Evolutionary conservation across 2,329 filamentous ascomycete species (phyloP).

Genomic region (Fusarium sp.): DNA sequence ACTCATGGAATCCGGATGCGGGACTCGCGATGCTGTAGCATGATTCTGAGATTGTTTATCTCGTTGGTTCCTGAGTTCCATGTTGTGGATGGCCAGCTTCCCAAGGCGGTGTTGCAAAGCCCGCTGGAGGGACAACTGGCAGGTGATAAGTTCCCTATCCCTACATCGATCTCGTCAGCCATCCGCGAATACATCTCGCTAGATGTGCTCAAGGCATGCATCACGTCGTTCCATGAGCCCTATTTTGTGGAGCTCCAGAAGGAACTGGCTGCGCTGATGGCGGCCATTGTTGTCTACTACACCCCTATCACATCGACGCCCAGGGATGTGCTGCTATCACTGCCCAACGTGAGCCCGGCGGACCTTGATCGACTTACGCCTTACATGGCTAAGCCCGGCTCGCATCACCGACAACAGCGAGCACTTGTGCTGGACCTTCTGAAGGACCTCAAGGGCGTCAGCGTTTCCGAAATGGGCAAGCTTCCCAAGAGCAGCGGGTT

Average conservation of each 20-base stretch:
- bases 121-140: slow-evolving; percentile 49
- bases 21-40: slow-evolving; percentile 89
- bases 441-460: slow-evolving; percentile 89
- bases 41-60: slow-evolving; percentile 89
- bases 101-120: slow-evolving; percentile 43
- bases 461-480: slow-evolving; percentile 93
- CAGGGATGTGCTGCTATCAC: slow-evolving; percentile 79
- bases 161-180: slow-evolving; percentile 70
- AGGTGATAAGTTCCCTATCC: slow-evolving; percentile 63
- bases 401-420: slow-evolving; percentile 82
- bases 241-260: slow-evolving; percentile 98
- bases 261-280: slow-evolving; percentile 90
- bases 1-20: slow-evolving; percentile 91
- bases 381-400: slow-evolving; percentile 71
- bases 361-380: slow-evolving; percentile 78
- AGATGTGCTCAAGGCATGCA: slow-evolving; percentile 90
- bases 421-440: slow-evolving; percentile 87
- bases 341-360: slow-evolving; percentile 81
- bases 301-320: slow-evolving; percentile 79
- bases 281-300: slow-evolving; percentile 86
- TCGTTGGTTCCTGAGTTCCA: slow-evolving; percentile 86
- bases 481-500: slow-evolving; percentile 71
- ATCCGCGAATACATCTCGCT: slow-evolving; percentile 92
- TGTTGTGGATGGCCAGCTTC: slow-evolving; percentile 64
- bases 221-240: slow-evolving; percentile 91